Conservation (phyloP, 352 stramenopile genomes). For the Lagenidium giganteum region DNA sequence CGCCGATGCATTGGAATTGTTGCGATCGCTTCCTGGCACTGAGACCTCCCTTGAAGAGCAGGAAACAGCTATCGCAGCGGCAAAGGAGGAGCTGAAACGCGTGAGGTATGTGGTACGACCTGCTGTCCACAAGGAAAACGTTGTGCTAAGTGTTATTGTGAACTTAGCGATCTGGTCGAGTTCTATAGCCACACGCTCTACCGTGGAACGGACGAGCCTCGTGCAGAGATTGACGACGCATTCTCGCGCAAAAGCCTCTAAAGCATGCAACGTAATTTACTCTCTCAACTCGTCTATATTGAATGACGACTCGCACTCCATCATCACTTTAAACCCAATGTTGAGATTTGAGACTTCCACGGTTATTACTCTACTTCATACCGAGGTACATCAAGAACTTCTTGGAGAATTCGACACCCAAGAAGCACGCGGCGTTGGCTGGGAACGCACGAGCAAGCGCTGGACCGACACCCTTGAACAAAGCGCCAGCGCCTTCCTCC, state of each 20-base stretch:
- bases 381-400: conserved; percentile 74
- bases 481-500: conserved; percentile 88
- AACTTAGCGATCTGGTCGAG: conserved; percentile 60
- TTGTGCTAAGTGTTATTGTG: conserved; percentile 1
- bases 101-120: conserved; percentile 36
- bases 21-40: conserved; percentile 66
- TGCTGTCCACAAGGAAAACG: not conserved
- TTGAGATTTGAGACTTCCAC: conserved; percentile 1
- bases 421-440: conserved; percentile 96
- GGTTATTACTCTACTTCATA: conserved; percentile 48
- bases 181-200: conserved; percentile 86
- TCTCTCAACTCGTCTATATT: not conserved
- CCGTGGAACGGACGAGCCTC: conserved; percentile 75
- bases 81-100: conserved; percentile 68
- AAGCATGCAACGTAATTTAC: conserved; percentile 2
- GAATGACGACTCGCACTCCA: conserved; percentile 1
- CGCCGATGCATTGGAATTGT: conserved; percentile 50
- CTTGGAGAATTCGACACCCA: conserved; percentile 85
- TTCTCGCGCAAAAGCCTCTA: conserved; percentile 80
- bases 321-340: conserved; percentile 2
- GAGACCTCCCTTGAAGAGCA: conserved; percentile 78
- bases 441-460: conserved; percentile 94
- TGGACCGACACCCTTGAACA: conserved; percentile 94
- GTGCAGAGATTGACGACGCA: conserved; percentile 78
- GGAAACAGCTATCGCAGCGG: conserved; percentile 58